These are phyloP conservation scores for Plasmodium coatneyi DNA, from an alignment of 169 alveolate genomes.

Conservation along the genomic window DNA sequence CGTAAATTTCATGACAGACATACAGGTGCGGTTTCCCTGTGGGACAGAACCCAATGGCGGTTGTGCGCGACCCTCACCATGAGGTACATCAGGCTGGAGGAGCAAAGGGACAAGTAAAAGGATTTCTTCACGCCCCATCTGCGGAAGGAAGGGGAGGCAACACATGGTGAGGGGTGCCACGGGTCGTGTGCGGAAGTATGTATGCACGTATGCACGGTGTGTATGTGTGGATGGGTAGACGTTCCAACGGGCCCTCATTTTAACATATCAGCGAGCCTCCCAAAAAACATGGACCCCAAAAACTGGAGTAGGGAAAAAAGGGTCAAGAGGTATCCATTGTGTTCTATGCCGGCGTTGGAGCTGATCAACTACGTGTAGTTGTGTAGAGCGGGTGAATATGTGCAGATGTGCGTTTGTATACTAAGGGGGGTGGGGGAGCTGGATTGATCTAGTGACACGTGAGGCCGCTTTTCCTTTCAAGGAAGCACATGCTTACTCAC, in stretches of 20 bases:
- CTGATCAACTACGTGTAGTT: slow-evolving; percentile 12
- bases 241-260: neutral
- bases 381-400: neutral
- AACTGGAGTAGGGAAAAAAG: slow-evolving; percentile 47
- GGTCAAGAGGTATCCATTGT: slow-evolving; percentile 63
- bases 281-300: slow-evolving; percentile 56
- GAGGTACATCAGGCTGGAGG: slow-evolving; percentile 59
- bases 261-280: slow-evolving; percentile 64
- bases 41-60: neutral
- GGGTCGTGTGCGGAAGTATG: neutral
- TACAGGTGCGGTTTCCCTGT: neutral
- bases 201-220: neutral
- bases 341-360: slow-evolving; percentile 67
- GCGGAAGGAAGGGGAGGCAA: neutral
- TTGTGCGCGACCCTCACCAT: slow-evolving; percentile 1
- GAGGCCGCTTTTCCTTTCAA: neutral
- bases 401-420: neutral
- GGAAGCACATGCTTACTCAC: neutral
- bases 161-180: neutral
- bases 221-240: neutral
- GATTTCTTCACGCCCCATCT: slow-evolving; percentile 72
- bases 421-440: neutral
- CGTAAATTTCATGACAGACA: neutral
- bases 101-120: slow-evolving; percentile 41
- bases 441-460: neutral